phyloP scores from a whole-genome alignment of 805 yeast genomes.

The Yamadazyma laniorum region DNA sequence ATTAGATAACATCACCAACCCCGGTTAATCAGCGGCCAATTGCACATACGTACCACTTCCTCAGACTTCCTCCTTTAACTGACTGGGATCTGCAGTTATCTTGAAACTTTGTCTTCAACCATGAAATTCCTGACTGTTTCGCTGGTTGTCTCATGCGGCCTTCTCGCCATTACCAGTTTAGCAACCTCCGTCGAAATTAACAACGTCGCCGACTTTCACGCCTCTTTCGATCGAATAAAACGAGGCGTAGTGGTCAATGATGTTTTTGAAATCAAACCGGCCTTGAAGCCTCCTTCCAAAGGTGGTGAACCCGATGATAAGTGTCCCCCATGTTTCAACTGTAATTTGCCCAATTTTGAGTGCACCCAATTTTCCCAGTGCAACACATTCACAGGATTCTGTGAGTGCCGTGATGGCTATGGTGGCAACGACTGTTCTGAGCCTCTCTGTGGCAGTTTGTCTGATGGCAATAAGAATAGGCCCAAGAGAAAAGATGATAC shows the following conservation, averaged over 20 bases:
- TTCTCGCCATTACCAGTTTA: neutral
- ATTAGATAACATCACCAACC: too few species aligned
- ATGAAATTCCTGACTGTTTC: neutral
- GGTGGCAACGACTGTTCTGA: constrained; percentile 90
- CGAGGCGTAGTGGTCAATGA: constrained; percentile 19
- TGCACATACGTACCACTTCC: too few species aligned
- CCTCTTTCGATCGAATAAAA: constrained; percentile 10
- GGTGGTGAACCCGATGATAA: constrained; percentile 28
- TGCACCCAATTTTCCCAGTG: constrained; percentile 92
- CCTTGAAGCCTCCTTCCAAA: constrained; percentile 10
- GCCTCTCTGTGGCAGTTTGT: constrained; percentile 82
- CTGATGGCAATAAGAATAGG: constrained; percentile 58
- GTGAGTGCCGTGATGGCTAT: constrained; percentile 90
- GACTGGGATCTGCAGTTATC: neutral
- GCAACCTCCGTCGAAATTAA: constrained; percentile 2
- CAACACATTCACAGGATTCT: constrained; percentile 82
- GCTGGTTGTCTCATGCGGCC: neutral
- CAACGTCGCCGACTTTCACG: constrained; percentile 6
- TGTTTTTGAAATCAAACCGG: constrained; percentile 16
- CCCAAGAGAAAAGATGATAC: constrained; percentile 57
- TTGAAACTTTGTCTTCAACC: neutral
- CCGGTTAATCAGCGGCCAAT: too few species aligned
- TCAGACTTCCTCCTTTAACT: too few species aligned
- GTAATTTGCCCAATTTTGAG: constrained; percentile 85
- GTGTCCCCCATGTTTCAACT: constrained; percentile 93